Base-by-base conservation (phyloP, 1,139 yeast genomes). In the Blastobotrys buckinghamii region DNA sequence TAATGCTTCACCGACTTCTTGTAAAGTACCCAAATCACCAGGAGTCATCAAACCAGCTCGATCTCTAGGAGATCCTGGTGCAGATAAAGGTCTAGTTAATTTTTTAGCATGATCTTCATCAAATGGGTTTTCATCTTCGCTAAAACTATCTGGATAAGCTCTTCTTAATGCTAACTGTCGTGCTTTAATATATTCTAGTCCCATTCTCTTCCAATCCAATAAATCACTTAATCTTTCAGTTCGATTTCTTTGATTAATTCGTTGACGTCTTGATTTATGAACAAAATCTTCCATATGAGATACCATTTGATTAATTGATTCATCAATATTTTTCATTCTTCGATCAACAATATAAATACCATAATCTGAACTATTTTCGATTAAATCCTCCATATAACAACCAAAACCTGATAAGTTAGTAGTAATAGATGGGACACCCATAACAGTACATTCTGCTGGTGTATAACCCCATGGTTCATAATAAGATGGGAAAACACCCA, bases 381-480 rank as follows among this genome's bases (percentile, higher is more conserved):
- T 90, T 61, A 92, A 75, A 66, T 92, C 97, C 69, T 92, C 98
- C 97, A 92, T 92, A 72, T 92, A 92, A 59, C 97, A 94, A 49
- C 98, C 98, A 65, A 92, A 92, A 1, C 98, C 98, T 8, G 97
- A 88, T 56, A 92, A 74, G 67, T 92, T 92, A 46, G 98, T 92
- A 24, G 98, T 90, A 62, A 92, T 87, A n/a, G 96, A 87, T 17
- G 98, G 98, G 50, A 92, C 95, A 53, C 98, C 98, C 98, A 92
- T 92, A 34, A 92, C 98, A 1, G 98, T 92, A 74, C 98, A 92
- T 67, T 92, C 98, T 10, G 97, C 97, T 10, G 98, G 98, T 6
- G 98, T 92, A 69, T 92, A 92, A 34, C 98, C 98, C 98, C 98
- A 92, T 6, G 98, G 98, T 70, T 92, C 98, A 64, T 92, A 92